A percentile compares a stretch with the other conserved stretches of the same genome.
These are phyloP conservation scores for Coprinopsis sp. DNA, from an alignment of 768 basidiomycete genomes.

Conservation along the genomic window DNA sequence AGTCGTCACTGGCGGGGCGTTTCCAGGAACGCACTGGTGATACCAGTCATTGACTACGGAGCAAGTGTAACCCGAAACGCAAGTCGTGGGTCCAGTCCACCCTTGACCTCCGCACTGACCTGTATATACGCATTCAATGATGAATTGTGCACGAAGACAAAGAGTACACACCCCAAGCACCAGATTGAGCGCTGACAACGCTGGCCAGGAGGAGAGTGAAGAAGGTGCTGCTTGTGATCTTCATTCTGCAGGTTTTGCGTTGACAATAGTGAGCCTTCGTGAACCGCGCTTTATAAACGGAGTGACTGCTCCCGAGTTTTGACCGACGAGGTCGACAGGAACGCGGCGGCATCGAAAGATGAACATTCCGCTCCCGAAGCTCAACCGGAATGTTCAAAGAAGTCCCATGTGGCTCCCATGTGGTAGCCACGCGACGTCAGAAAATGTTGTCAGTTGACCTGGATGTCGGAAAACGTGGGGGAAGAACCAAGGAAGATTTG, in stretches of 20 bases:
- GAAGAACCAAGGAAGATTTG: too few relatives aligned
- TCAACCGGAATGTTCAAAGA: too few relatives aligned
- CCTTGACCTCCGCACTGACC: conserved; percentile 50
- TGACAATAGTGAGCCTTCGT: too few relatives aligned
- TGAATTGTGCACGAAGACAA: neutral
- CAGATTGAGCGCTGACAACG: conserved; percentile 3
- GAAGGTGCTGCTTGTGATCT: neutral
- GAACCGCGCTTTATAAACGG: too few relatives aligned
- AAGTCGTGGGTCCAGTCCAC: conserved; percentile 49
- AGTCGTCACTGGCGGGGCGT: conserved; percentile 14
- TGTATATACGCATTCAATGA: neutral
- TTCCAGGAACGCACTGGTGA: conserved; percentile 47
- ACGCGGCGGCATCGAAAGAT: too few relatives aligned
- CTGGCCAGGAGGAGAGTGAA: neutral
- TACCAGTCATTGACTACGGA: conserved; percentile 42
- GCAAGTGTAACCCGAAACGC: conserved; percentile 44
- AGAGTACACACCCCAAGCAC: conserved; percentile 4
- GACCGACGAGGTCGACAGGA: too few relatives aligned
- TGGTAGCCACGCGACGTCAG: too few relatives aligned
- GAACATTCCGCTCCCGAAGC: too few relatives aligned
- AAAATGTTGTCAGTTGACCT: too few relatives aligned
- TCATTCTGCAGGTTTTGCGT: neutral
- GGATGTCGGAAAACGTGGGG: too few relatives aligned
- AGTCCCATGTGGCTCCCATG: too few relatives aligned
- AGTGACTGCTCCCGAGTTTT: too few relatives aligned